Evolutionary conservation across 208 protist species (phyloP).

Genomic region (Trypanosoma cruzi): DNA sequence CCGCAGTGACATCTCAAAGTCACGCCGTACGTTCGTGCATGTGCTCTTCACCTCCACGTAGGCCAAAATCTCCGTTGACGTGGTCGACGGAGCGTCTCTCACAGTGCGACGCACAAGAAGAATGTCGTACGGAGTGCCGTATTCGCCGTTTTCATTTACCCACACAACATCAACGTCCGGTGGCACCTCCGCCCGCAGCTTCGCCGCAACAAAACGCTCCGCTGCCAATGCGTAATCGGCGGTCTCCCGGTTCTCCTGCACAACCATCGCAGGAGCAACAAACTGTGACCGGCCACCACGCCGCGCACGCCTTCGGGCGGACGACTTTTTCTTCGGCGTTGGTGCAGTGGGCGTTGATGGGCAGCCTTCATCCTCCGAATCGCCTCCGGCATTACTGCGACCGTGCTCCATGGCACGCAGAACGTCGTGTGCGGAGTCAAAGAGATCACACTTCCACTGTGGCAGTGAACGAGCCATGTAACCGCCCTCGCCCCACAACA

Average conservation of each 20-base stretch:
- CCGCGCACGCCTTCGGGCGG: not conserved
- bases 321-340: not conserved
- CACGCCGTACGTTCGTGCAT: conserved; percentile 39
- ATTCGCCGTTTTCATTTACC: conserved; percentile 71
- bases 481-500: conserved; percentile 6
- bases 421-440: conserved; percentile 19
- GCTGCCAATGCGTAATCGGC: conserved; percentile 62
- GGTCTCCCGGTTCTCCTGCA: conserved; percentile 24
- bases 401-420: not conserved
- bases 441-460: conserved; percentile 32
- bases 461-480: conserved; percentile 31
- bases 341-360: not conserved
- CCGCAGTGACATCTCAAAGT: conserved; percentile 83
- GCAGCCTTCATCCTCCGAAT: conserved; percentile 5
- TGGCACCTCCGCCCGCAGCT: conserved; percentile 45
- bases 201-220: conserved; percentile 70
- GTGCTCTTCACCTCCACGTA: conserved; percentile 90
- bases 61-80: conserved; percentile 38
- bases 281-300: conserved; percentile 6
- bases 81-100: not conserved
- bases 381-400: not conserved
- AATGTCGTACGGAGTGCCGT: conserved; percentile 81
- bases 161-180: conserved; percentile 59
- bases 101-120: conserved; percentile 40
- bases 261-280: conserved; percentile 4